Evolutionary conservation across 805 yeast species (phyloP), one percentile per base, ranked within the genome.

Genomic region (Lachancea meyersii): DNA sequence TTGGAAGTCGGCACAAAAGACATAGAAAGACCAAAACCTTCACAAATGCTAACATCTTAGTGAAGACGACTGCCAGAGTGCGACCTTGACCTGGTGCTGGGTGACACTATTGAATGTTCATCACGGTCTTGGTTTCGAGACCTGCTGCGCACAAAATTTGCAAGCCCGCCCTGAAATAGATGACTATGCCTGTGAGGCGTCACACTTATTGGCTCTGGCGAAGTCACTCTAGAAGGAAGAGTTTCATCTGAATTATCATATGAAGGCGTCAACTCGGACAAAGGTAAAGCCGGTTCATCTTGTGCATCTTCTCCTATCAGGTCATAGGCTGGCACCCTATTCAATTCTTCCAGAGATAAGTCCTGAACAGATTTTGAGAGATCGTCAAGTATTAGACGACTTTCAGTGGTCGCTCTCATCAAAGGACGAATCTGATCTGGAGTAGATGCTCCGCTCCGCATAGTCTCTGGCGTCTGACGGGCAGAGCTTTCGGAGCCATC

Each of bases 301-400:
- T 60, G 64, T 34, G 68, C 76, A 3, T 69, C 57, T 49, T 74
- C 73, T 49, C 86, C 59, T 0, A 95, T 94, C 31, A 86, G 80
- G 4, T 68, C 71, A 60, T 87, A 87, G 0, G 89, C 75, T 0
- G 96, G 96, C 8, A 86, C 93, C 30, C 75, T 66, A 5, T 82
- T 77, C 41, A 83, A 51, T 2, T 67, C 55, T 5, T 59, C 59
- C 13, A 64, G 50, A 31, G 70, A 68, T 49, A 63, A 49, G 8
- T 46, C 52, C 10, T 30, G 35, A 9, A 17, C 31, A 10, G 31
- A 17, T 20, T 18, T 27, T 5, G 31, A 10, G 13, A 34, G 26
- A 5, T 34, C 17, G 8, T 34, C 28, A 6, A 34, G 46, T 22
- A 27, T 6, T 5, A 27, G 14, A 17, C 22, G 30, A 32, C 42